phyloP scores from a whole-genome alignment of 106 monocot genomes.

The Gastrodia elata region DNA sequence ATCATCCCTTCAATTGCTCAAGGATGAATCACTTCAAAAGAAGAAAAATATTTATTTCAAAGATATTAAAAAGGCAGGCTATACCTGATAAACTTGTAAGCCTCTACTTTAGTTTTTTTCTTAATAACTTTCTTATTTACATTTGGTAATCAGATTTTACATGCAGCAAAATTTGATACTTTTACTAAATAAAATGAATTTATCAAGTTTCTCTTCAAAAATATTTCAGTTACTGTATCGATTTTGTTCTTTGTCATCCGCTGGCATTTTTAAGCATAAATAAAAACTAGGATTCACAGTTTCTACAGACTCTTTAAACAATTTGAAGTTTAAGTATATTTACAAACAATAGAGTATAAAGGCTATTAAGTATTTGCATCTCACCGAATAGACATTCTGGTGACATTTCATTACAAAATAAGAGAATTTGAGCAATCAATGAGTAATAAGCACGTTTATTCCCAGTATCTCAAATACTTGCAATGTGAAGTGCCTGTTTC shows the following conservation, averaged over 20 bases:
- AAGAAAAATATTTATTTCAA: too few species aligned
- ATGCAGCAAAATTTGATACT: too few species aligned
- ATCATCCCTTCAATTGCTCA: too few species aligned
- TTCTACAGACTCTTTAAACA: neutral
- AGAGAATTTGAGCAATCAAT: neutral
- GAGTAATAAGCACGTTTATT: neutral
- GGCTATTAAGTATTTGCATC: neutral
- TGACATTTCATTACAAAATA: neutral
- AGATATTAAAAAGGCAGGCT: too few species aligned
- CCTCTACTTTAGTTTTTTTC: too few species aligned
- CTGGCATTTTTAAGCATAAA: neutral
- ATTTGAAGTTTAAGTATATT: neutral
- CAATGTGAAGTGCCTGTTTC: neutral
- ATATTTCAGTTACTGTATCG: neutral
- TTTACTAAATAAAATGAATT: too few species aligned
- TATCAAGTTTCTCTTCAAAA: too few species aligned
- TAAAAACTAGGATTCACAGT: neutral
- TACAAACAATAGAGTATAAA: neutral
- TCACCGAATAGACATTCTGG: neutral
- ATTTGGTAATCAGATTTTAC: too few species aligned
- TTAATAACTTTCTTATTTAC: too few species aligned
- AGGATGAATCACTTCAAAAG: too few species aligned
- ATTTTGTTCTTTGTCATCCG: neutral
- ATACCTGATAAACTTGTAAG: too few species aligned
- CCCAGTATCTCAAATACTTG: neutral